Conservation (phyloP, 2,329 filamentous ascomycete genomes). For the Aspergillus caelatus region DNA sequence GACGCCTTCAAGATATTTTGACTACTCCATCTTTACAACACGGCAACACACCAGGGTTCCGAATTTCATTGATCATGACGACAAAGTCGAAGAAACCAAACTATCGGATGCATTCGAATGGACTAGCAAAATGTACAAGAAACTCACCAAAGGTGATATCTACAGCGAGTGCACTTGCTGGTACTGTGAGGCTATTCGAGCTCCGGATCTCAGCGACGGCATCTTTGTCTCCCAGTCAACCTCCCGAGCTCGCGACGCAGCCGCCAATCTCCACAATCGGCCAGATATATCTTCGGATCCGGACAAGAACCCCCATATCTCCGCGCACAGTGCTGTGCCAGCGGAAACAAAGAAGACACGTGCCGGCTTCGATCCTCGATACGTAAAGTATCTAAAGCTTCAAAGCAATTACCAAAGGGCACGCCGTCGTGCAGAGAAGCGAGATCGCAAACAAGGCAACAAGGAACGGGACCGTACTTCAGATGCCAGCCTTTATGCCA, state of each 20-base stretch:
- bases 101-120: conserved; percentile 70
- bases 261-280: conserved; percentile 50
- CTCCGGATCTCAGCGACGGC: conserved; percentile 55
- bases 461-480: conserved; percentile 20
- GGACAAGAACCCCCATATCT: conserved; percentile 69
- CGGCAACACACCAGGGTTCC: neutral
- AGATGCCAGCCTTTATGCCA: conserved; percentile 29
- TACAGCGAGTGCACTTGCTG: conserved; percentile 50
- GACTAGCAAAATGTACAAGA: conserved; percentile 72
- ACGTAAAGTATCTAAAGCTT: conserved; percentile 44
- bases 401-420: conserved; percentile 58
- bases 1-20: conserved; percentile 64
- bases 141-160: conserved; percentile 61
- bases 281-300: conserved; percentile 50
- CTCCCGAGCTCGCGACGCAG: conserved; percentile 56
- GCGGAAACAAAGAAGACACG: conserved; percentile 16
- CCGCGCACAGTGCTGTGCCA: conserved; percentile 69
- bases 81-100: conserved; percentile 73
- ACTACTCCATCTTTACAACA: conserved; percentile 54
- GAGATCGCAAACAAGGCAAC: conserved; percentile 33
- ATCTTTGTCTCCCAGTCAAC: conserved; percentile 42
- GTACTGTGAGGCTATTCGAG: conserved; percentile 72
- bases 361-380: conserved; percentile 21
- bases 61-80: conserved; percentile 77
- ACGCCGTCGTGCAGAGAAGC: conserved; percentile 37